These are phyloP conservation scores for Plantago major DNA, from an alignment of 257 asterid genomes.

Conservation along the genomic window DNA sequence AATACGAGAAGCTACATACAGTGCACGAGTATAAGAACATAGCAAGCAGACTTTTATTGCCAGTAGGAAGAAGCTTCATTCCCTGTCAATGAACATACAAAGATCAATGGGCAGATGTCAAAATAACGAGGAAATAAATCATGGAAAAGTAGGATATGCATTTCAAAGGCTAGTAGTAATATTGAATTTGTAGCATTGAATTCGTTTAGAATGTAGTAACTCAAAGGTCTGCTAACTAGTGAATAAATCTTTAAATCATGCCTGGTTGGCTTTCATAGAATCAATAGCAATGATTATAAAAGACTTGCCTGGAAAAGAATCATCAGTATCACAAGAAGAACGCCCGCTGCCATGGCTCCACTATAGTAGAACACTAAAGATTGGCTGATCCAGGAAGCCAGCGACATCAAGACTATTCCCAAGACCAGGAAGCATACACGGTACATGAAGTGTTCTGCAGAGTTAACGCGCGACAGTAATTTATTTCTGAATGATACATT, in stretches of 20 bases:
- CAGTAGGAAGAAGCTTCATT: slow-evolving; percentile 96
- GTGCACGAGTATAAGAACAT: slow-evolving; percentile 66
- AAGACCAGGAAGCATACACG: slow-evolving; percentile 61
- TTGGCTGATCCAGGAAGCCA: slow-evolving; percentile 73
- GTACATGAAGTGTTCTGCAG: slow-evolving; percentile 64
- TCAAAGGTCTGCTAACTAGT: no score
- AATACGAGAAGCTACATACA: slow-evolving; percentile 41
- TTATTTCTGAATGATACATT: neutral
- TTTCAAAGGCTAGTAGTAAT: neutral
- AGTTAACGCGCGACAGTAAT: neutral
- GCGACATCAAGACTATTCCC: slow-evolving; percentile 53
- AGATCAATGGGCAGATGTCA: slow-evolving; percentile 6
- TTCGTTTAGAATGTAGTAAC: no score
- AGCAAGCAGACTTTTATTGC: slow-evolving; percentile 69
- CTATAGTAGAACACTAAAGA: slow-evolving; percentile 77
- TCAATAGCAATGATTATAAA: neutral
- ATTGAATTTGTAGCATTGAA: no score
- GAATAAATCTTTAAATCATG: no score
- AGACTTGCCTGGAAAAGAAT: slow-evolving; percentile 79
- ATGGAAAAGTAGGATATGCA: slow-evolving; percentile 1
- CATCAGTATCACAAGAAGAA: slow-evolving; percentile 70
- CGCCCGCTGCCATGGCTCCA: slow-evolving; percentile 76
- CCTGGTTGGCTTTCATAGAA: no score
- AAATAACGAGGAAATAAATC: slow-evolving; percentile 9
- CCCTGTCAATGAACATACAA: slow-evolving; percentile 53